Conservation (phyloP, 2,329 filamentous ascomycete genomes). For the Pseudogymnoascus verrucosus region DNA sequence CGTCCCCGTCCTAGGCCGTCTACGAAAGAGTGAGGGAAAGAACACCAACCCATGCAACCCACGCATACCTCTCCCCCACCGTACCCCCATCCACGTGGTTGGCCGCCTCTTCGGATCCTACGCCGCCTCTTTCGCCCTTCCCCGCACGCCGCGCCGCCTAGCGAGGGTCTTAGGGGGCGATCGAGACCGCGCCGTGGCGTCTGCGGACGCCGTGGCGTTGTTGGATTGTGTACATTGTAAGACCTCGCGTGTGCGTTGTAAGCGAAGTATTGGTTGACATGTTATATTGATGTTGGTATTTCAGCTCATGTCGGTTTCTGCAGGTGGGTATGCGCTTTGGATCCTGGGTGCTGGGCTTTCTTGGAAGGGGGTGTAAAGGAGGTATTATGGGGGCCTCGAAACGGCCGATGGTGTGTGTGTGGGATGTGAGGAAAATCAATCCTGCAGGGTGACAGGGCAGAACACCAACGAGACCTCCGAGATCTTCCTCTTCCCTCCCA, state of each 20-base stretch:
- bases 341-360: not conserved
- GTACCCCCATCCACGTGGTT: not conserved
- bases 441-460: not conserved
- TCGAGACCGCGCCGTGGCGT: not conserved
- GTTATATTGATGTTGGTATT: not conserved
- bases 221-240: not conserved
- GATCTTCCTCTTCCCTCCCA: not conserved
- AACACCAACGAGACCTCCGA: not conserved
- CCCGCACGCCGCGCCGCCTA: slow-evolving; percentile 1
- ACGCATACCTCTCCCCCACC: not conserved
- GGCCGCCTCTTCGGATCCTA: slow-evolving; percentile 1
- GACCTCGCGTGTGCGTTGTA: not conserved
- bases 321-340: not conserved
- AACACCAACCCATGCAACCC: not conserved
- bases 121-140: not conserved
- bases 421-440: not conserved
- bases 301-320: not conserved
- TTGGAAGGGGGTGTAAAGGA: not conserved
- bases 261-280: not conserved
- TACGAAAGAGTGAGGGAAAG: not conserved
- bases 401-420: not conserved
- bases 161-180: not conserved
- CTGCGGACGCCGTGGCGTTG: not conserved
- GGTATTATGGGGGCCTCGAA: not conserved
- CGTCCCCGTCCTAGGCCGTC: not conserved